Base-by-base conservation (phyloP, 2,329 filamentous ascomycete genomes). In the Aotearoamyces nothofagi region DNA sequence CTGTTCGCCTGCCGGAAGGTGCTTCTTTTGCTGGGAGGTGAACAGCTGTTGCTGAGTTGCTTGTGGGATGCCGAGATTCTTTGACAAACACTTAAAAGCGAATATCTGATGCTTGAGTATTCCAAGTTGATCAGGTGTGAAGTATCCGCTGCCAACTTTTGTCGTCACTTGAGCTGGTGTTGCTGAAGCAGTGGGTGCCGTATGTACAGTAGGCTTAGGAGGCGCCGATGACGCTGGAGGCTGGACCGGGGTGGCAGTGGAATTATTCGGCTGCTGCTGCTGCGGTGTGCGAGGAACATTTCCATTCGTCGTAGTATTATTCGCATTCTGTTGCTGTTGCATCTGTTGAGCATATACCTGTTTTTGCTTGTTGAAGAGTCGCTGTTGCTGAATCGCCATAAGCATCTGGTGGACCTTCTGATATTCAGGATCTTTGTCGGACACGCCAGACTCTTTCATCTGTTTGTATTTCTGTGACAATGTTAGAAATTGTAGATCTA, bases 31-130 rank as follows among this genome's bases (percentile, higher is more conserved):
- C 27, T 77, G 71, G 33, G 78, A 73, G 24, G 77, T 66, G 49
- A 86, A 92, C 20, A 96, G 74, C 27, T 79, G 72, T 46, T 87
- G 79, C 49, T 92, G 83, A 39, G 93, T 68, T 37, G 71, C 66
- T 16, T 69, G 55, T 1, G 87, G 83, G 3, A 96, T 71, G 1
- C 84, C 78, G 9, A 78, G 64, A 41, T 93, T 93, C 53, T 90
- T 92, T 4, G 81, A 78, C 4, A 98, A 63, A 40, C 84, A 66
- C 54, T 92, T 92, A 56, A 94, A 96, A 0, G 87, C 86, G 42
- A 78, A 66, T 28, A 96, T 93, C 51, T 98, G 90, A 39, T 80
- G 76, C 35, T 82, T 68, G 7, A 98, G 59, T 24, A 81, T 70
- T 14, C 67, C 63, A 25, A 93, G 59, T 50, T 98, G 90, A 32